Percentiles rank a stretch among this genome's conserved stretches.
phyloP scores from a whole-genome alignment of 2,329 filamentous ascomycete species.

The Sarocladium oryzae region DNA sequence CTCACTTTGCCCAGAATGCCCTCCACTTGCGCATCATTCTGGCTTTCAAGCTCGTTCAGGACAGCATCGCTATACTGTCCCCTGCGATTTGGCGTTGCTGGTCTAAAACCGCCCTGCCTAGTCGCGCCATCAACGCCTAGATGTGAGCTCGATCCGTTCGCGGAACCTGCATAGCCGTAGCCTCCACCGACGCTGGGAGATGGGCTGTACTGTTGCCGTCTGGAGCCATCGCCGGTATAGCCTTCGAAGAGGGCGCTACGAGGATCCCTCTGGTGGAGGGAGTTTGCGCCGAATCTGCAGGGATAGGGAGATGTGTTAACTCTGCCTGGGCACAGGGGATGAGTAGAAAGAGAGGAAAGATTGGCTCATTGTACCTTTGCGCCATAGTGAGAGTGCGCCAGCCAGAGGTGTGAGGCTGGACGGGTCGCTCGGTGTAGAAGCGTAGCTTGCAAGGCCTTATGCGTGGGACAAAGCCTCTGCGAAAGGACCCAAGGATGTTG shows the following conservation, averaged over 20 bases:
- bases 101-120: slow-evolving; percentile 41
- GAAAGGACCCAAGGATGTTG: too few species aligned
- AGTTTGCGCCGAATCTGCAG: slow-evolving; percentile 58
- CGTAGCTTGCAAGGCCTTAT: too few species aligned
- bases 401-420: too few species aligned
- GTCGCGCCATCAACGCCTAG: slow-evolving; percentile 23
- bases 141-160: slow-evolving; percentile 15
- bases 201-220: slow-evolving; percentile 38
- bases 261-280: slow-evolving; percentile 67
- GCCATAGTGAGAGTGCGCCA: slow-evolving; percentile 21
- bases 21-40: slow-evolving; percentile 85
- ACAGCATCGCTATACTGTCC: slow-evolving; percentile 92
- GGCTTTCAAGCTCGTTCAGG: slow-evolving; percentile 86
- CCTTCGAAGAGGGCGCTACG: slow-evolving; percentile 69
- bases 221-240: slow-evolving; percentile 48
- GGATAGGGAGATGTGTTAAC: not conserved
- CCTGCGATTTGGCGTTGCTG: slow-evolving; percentile 67
- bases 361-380: slow-evolving; percentile 24
- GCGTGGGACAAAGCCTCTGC: too few species aligned
- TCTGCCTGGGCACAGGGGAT: slow-evolving; percentile 12
- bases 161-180: slow-evolving; percentile 39
- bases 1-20: slow-evolving; percentile 88
- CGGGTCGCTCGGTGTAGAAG: too few species aligned
- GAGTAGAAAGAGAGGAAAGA: not conserved
- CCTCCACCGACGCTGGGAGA: slow-evolving; percentile 33